Base-by-base conservation (phyloP, 2,329 filamentous ascomycete species). In the Neoscytalidium dimidiatum region DNA sequence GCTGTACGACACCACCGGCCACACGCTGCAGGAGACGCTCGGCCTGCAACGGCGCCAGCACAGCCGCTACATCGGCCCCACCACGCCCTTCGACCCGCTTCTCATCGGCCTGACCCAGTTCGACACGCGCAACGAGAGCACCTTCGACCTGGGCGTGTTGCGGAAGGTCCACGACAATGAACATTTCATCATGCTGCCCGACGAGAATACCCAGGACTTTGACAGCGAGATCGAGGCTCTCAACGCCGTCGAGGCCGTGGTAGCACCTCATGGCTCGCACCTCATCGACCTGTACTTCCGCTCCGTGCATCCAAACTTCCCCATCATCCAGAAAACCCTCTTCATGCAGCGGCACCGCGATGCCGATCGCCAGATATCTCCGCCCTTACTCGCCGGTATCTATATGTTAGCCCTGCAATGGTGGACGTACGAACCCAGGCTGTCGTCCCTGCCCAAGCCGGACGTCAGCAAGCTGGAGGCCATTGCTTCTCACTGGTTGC, bases 341-440 rank as follows among this genome's bases (percentile, higher is more conserved):
- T 94, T 94, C 70, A 81, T 91, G 67, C 90, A 94, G 75, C 90
- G 91, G 72, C 92, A 94, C 79, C 86, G 88, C 56, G 85, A 88
- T 70, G 88, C 88, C 46, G 87, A 91, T 71, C 85, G 86, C 62
- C 88, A 91, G 69, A 91, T 94, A 72, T 89, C 91, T 14, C 91
- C 92, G 1, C 86, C 90, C 11, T 81, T 95, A 28, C 82, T 96
- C 17, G 91, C 91, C 33, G 91, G 91, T 62, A 88, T 96, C 71
- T 95, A 96, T 72, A 87, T 96, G 26, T 81, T 97, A 26, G 92
- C 93, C 8, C 85, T 96, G 72, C 93, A 94, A 75, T 96, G 93
- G 89, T 95, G 93, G 88, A 88, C 92, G 60, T 85, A 91, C 67
- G 90, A 88, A 67, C 85, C 88, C 19, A 86, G 88, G 23, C 83